Base-by-base conservation (phyloP, 192 early-diverging fungal species). In the Backusella australiensis region DNA sequence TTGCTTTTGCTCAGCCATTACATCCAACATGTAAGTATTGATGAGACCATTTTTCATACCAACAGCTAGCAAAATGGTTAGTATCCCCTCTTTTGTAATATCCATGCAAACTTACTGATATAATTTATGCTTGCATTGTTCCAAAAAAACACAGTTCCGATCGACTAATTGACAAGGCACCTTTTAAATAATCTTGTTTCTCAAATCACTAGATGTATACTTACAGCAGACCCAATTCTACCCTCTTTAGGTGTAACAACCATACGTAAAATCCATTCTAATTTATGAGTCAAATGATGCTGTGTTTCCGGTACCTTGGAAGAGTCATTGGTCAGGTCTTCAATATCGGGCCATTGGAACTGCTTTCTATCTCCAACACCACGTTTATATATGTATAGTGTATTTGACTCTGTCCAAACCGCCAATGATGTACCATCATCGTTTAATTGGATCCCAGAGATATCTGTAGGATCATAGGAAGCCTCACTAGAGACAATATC, bases 331-430 rank as follows among this genome's bases (percentile, higher is more conserved):
- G 7, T n/a, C 56, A 63, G 23, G 56, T 5, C n/a, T 26, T 63
- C 56, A 63, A 63, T 63, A 12, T 63, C 56, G 12, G 56, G 56
- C 56, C 56, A 63, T 3, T 71, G 23, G 8, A 63, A 63, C 26
- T 63, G 70, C 12, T 29, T 29, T 56, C 53, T 49, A 67, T 80
- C 74, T 23, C 69, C 81, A 21, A 38, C 3, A 4, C 81, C 81
- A 32, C 81, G 56, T 67, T 82, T 82, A 73, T 78, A 78, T 12
- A 82, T 73, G 38, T 77, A 75, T 21, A 82, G 19, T 15, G 70
- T 70, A 39, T 82, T 78, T 17, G 68, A 67, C 32, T 82, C 69
- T 23, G 77, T 77, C 80, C 80, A 78, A 26, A 75, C 35, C 14
- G 70, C 73, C 41, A 74, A 71, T 19, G 78, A 73, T 14, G 74